Evolutionary conservation across 1,284 basidiomycete species (phyloP), one percentile per base, ranked within the genome.

Genomic region (Marasmius fiardii): DNA sequence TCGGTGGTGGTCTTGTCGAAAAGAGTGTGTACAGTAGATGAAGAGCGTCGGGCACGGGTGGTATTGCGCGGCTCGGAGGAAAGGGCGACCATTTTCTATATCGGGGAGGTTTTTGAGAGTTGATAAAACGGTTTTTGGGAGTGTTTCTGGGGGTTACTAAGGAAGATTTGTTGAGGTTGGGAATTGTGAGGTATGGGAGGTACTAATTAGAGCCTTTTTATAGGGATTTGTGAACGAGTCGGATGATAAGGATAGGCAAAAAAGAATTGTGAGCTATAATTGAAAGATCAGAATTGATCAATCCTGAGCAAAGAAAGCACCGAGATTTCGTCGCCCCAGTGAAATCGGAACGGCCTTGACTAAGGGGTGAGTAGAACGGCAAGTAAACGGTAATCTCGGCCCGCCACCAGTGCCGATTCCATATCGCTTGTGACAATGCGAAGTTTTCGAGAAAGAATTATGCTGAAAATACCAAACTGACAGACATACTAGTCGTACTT

Each of bases 31-130:
- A 49, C 16, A 2, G 31, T 26, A 18, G 47, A 49, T 31, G 47
- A 49, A 49, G 47, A 49, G 12, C 47, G 24, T 31, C 47, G 47
- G 20, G 20, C 24, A 31, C 47, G 47, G 35, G 56, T 54, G n/a
- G n/a, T n/a, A n/a, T n/a, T 59, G 53, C 58, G 66, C 48, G 61
- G 64, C 53, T 71, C 67, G 35, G 67, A 59, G 49, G 66, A 61
- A 53, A 70, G 58, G 54, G 68, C 61, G 44, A 68, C 60, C 71
- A 71, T 70, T 20, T 44, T 55, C 45, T 33, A 52, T 48, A 51
- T 56, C 31, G 50, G 49, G 24, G 41, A 34, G 52, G 47, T 23
- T 43, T n/a, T 37, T 51, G 50, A 59, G 44, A 55, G 54, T 16
- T 16, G 51, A 55, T 54, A 51, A n/a, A 34, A 43, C n/a, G n/a